These are phyloP conservation scores for Neurospora hispaniola DNA, from an alignment of 495 filamentous ascomycete species.

Conservation along the genomic window DNA sequence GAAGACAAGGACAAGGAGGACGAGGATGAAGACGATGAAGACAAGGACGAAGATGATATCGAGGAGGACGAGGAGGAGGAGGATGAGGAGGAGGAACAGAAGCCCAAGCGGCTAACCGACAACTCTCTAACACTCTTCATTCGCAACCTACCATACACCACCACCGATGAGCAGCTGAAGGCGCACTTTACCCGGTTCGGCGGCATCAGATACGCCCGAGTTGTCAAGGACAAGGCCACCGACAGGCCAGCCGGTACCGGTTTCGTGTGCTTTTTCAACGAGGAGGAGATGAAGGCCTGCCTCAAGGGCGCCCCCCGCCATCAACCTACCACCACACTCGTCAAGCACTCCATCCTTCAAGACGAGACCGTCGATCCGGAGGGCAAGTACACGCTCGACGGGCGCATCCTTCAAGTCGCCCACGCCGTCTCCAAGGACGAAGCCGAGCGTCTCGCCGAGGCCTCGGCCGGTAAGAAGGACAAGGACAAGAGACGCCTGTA, in stretches of 20 bases:
- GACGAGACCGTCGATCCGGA: constrained; percentile 64
- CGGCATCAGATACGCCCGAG: constrained; percentile 70
- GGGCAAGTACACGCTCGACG: constrained; percentile 81
- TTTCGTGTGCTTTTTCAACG: constrained; percentile 85
- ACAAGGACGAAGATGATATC: constrained; percentile 25
- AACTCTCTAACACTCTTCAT: constrained; percentile 76
- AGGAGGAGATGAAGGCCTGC: constrained; percentile 61
- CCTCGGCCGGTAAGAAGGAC: constrained; percentile 53
- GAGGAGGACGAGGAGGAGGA: constrained; percentile 35
- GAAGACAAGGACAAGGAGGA: constrained; percentile 31
- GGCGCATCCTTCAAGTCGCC: constrained; percentile 72
- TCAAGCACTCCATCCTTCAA: constrained; percentile 72
- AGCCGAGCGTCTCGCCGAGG: constrained; percentile 62
- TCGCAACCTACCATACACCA: constrained; percentile 86
- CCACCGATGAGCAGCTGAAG: constrained; percentile 65
- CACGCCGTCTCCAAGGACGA: constrained; percentile 73
- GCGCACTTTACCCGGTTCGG: constrained; percentile 81
- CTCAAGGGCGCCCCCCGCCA: constrained; percentile 58
- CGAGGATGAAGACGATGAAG: constrained; percentile 37
- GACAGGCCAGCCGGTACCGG: constrained; percentile 83
- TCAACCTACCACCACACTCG: constrained; percentile 29
- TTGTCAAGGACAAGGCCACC: constrained; percentile 76
- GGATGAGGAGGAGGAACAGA: constrained; percentile 27
- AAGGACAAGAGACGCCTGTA: constrained; percentile 90
- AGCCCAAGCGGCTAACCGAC: constrained; percentile 33